Evolutionary conservation across 148 eudicot species (phyloP).

Genomic region (Salicornia ramosissima): DNA sequence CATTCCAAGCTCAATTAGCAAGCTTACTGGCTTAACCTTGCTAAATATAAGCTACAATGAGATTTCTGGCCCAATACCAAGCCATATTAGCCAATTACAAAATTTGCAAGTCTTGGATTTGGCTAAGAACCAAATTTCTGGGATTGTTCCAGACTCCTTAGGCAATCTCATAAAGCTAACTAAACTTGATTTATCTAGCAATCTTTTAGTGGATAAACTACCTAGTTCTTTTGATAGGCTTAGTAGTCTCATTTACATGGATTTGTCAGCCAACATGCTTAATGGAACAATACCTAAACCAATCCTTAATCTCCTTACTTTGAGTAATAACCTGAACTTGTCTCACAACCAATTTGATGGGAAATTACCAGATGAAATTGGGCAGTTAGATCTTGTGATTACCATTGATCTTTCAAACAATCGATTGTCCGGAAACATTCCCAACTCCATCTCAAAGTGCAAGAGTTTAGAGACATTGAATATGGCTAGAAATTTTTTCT

Average conservation of each 20-base stretch:
- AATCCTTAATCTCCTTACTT: slow-evolving; percentile 25
- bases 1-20: slow-evolving; percentile 25
- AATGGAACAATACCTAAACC: slow-evolving; percentile 47
- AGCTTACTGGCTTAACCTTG: slow-evolving; percentile 21
- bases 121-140: slow-evolving; percentile 37
- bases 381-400: slow-evolving; percentile 19
- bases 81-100: slow-evolving; percentile 22
- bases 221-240: slow-evolving; percentile 34
- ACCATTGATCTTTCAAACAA: slow-evolving; percentile 43
- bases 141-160: slow-evolving; percentile 11
- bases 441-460: slow-evolving; percentile 36
- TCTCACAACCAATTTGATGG: slow-evolving; percentile 45
- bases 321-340: slow-evolving; percentile 34
- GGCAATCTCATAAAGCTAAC: slow-evolving; percentile 11
- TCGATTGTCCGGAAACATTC: slow-evolving; percentile 37
- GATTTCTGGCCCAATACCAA: slow-evolving; percentile 16
- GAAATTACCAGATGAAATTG: slow-evolving; percentile 40
- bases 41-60: slow-evolving; percentile 20
- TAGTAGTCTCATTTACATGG: slow-evolving; percentile 26
- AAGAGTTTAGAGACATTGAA: slow-evolving; percentile 39
- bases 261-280: slow-evolving; percentile 42
- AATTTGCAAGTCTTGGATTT: slow-evolving; percentile 26
- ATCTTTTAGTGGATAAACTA: slow-evolving; percentile 30
- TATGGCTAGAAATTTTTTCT: slow-evolving; percentile 35
- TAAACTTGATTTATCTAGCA: slow-evolving; percentile 20